Evolutionary conservation across 2,329 filamentous ascomycete genomes (phyloP).

Genomic region (Penicillium polonicum): DNA sequence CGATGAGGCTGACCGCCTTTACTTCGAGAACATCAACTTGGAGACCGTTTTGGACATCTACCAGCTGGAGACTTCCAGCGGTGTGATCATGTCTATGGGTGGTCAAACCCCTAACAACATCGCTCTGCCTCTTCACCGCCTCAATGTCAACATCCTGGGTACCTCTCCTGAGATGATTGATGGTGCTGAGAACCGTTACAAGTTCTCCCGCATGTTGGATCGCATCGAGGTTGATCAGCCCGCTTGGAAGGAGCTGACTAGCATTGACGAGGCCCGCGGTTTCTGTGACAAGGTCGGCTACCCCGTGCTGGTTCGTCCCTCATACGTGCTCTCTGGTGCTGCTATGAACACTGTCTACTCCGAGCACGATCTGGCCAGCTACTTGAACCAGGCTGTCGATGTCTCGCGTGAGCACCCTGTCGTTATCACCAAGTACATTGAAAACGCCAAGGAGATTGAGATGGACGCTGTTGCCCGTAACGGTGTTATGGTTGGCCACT

Average conservation of each 20-base stretch:
- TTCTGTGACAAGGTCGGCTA: conserved; percentile 91
- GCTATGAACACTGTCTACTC: conserved; percentile 99
- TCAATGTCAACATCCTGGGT: conserved; percentile 88
- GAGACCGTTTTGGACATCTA: conserved; percentile 94
- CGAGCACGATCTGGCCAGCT: conserved; percentile 83
- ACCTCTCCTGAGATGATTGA: conserved; percentile 99
- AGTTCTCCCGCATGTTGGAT: conserved; percentile 98
- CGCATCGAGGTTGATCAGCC: conserved; percentile 93
- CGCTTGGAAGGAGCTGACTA: conserved; percentile 96
- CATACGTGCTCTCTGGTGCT: conserved; percentile 93
- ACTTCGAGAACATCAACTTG: conserved; percentile 92
- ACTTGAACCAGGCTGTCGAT: conserved; percentile 84
- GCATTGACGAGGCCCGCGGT: conserved; percentile 80
- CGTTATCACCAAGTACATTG: conserved; percentile 99
- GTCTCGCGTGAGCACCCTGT: conserved; percentile 95
- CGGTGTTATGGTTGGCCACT: conserved; percentile 87
- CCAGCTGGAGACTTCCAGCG: conserved; percentile 75
- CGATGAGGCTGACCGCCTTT: conserved; percentile 89
- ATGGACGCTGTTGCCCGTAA: conserved; percentile 97
- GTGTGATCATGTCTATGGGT: conserved; percentile 92
- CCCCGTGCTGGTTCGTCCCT: conserved; percentile 90
- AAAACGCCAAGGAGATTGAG: conserved; percentile 98
- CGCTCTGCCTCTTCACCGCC: conserved; percentile 79
- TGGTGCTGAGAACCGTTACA: conserved; percentile 94
- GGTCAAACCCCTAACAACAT: conserved; percentile 99